Evolutionary conservation across 306 rosid species (phyloP).

Genomic region (Begonia fuchsioides): DNA sequence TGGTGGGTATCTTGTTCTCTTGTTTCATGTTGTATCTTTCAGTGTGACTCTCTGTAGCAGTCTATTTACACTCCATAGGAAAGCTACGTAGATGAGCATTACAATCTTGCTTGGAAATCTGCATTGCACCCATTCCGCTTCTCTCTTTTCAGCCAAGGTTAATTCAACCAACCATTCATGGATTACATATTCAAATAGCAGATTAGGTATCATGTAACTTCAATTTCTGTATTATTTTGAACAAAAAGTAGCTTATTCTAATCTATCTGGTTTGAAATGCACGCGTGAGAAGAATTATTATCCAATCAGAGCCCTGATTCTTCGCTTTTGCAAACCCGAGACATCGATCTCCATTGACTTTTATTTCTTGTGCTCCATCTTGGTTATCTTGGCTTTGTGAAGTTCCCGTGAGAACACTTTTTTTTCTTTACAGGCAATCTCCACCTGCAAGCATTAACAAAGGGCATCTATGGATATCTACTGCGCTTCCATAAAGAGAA

Average conservation of each 20-base stretch:
- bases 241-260: no score
- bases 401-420: conserved; percentile 54
- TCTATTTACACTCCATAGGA: conserved; percentile 72
- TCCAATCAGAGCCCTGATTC: no score
- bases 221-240: no score
- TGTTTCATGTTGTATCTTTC: conserved; percentile 10
- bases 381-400: conserved; percentile 77
- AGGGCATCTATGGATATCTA: no score
- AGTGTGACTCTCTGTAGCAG: conserved; percentile 77
- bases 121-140: no score
- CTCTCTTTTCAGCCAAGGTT: not conserved
- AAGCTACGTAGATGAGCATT: conserved; percentile 45
- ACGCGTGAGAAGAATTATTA: no score
- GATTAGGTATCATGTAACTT: no score
- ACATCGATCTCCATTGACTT: conserved; percentile 83
- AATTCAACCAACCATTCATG: no score
- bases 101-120: conserved; percentile 19
- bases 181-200: no score
- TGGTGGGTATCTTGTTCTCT: no score
- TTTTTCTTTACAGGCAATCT: conserved; percentile 90
- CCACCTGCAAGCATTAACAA: conserved; percentile 32
- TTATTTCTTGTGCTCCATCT: conserved; percentile 71
- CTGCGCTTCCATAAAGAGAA: no score
- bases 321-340: conserved; percentile 2
- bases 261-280: no score